phyloP scores from a whole-genome alignment of 1,139 yeast genomes.

The Candida gigantensis region DNA sequence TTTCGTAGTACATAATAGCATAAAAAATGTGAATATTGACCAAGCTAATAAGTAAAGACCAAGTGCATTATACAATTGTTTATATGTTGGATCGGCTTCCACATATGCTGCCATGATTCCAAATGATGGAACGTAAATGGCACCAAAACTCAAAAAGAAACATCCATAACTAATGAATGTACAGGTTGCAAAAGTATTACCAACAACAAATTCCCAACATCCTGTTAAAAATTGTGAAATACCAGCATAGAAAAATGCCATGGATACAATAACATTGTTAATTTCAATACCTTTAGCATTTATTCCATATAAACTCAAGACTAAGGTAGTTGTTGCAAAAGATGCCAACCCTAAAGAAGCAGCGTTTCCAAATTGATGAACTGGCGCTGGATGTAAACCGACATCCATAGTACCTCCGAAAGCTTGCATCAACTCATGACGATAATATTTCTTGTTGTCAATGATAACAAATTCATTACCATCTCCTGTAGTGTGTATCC shows the following conservation, averaged over 20 bases:
- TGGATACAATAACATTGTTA: conserved; percentile 40
- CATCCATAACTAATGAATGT: conserved; percentile 39
- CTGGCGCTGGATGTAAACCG: conserved; percentile 31
- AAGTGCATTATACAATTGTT: conserved; percentile 29
- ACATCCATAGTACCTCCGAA: conserved; percentile 19
- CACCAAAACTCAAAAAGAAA: conserved; percentile 40
- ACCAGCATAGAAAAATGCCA: conserved; percentile 44
- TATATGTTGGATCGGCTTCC: conserved; percentile 26
- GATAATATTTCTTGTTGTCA: conserved; percentile 34
- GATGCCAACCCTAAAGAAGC: conserved; percentile 58
- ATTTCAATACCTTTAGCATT: conserved; percentile 33
- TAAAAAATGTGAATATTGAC: conserved; percentile 41
- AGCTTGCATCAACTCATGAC: conserved; percentile 42
- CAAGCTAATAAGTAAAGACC: conserved; percentile 41
- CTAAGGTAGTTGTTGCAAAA: conserved; percentile 47
- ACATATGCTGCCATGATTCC: conserved; percentile 60
- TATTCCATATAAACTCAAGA: conserved; percentile 37
- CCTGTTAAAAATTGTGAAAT: conserved; percentile 46
- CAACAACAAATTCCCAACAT: conserved; percentile 44
- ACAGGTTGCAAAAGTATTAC: conserved; percentile 37
- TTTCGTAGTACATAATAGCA: conserved; percentile 37
- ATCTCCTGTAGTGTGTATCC: conserved; percentile 22
- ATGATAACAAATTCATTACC: conserved; percentile 27
- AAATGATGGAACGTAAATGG: conserved; percentile 26
- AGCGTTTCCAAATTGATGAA: conserved; percentile 47